phyloP scores from a whole-genome alignment of 352 stramenopile species.

The Elongisporangium undulatum region DNA sequence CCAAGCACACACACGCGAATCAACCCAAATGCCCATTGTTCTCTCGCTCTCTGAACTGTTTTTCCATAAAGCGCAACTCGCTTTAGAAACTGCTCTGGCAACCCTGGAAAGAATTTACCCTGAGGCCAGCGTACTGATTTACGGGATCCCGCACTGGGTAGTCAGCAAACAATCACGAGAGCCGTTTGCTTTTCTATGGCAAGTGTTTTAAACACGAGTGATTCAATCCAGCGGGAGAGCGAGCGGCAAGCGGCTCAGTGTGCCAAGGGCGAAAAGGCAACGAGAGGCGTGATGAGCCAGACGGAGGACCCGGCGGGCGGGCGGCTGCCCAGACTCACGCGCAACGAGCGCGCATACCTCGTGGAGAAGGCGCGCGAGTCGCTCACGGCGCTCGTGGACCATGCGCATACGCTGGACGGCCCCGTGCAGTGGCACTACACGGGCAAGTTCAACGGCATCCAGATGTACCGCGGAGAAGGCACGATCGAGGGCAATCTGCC shows the following conservation, averaged over 20 bases:
- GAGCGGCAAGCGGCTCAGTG: background rate
- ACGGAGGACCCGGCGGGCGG: background rate
- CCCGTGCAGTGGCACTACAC: slow-evolving; percentile 76
- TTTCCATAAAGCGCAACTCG: background rate
- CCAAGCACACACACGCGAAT: background rate
- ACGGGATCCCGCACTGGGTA: background rate
- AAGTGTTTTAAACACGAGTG: background rate
- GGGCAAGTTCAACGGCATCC: slow-evolving; percentile 65
- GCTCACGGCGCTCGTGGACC: slow-evolving; percentile 58
- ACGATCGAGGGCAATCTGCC: slow-evolving; percentile 26
- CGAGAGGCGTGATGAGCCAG: background rate
- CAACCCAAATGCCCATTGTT: background rate
- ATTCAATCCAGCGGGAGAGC: background rate
- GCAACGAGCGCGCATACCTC: slow-evolving; percentile 50
- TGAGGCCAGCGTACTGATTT: background rate
- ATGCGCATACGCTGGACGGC: slow-evolving; percentile 67
- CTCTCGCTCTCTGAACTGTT: background rate
- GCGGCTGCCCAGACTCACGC: slow-evolving; percentile 25
- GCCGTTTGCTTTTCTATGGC: background rate
- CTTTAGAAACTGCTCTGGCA: background rate
- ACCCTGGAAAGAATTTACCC: background rate
- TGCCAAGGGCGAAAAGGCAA: background rate
- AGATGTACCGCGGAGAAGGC: slow-evolving; percentile 79
- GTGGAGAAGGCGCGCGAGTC: slow-evolving; percentile 66
- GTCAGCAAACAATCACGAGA: background rate